Evolutionary conservation across 1,139 yeast species (phyloP), one percentile per base, ranked within the genome.

Genomic region (Arxiozyma slooffiae): DNA sequence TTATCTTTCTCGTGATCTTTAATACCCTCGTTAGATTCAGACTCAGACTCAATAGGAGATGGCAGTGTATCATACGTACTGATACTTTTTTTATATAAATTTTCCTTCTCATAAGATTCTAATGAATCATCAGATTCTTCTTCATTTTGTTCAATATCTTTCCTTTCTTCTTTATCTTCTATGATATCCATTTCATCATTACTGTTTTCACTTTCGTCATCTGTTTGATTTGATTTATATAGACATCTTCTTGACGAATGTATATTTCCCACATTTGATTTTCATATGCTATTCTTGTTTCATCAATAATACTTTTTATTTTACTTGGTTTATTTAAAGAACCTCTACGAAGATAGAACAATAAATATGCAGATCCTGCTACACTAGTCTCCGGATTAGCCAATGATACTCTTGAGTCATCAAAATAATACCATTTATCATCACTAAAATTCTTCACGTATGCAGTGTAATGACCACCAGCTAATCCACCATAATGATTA

Each of bases 381-480:
- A 90, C 72, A 11, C 82, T 68, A 43, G 80, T 78, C 30, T 74
- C 74, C 0, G 95, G 85, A 50, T 79, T 76, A 0, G 80, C 73
- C 41, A 72, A 74, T 0, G 79, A 71, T 1, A 90, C 97, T 38
- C 83, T 70, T 8, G 96, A 82, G 66, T 92, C 98, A 64, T 92
- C 92, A 67, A 77, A 92, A 63, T 88, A 85, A 65, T 89, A 89
- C 97, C 98, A 92, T 56, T 81, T 74, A 34, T 72, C 71, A 60
- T 87, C 95, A 47, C 80, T 73, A 67, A 81, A 83, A 62, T 90
- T 90, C 66, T 83, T 84, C 1, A 79, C 97, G 59, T 81, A 83
- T 0, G 97, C 88, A 1, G 98, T 92, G 66, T 92, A 92, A 69
- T 92, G 98, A 3, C 98, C 98, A 7, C 98, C 98, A 1, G 97